phyloP scores from a whole-genome alignment of 192 early-diverging fungal species.

The Paraglomus occultum region DNA sequence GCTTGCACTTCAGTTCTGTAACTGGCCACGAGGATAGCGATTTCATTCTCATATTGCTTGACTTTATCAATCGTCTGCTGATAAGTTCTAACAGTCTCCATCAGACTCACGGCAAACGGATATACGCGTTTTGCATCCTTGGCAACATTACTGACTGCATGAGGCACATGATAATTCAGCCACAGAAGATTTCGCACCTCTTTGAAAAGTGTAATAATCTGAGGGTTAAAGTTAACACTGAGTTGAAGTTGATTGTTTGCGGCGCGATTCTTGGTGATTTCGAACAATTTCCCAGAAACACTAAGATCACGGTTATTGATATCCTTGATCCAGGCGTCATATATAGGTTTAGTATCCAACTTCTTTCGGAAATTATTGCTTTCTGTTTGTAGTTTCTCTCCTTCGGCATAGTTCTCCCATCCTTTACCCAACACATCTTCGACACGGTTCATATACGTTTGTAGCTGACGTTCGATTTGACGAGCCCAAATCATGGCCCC shows the following conservation, averaged over 20 bases:
- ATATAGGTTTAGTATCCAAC: slow-evolving; percentile 89
- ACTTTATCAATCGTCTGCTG: slow-evolving; percentile 80
- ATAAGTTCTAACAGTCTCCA: slow-evolving; percentile 94
- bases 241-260: slow-evolving; percentile 72
- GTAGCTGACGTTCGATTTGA: slow-evolving; percentile 97
- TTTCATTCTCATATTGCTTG: slow-evolving; percentile 68
- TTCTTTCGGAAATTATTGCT: slow-evolving; percentile 90
- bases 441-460: slow-evolving; percentile 93
- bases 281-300: slow-evolving; percentile 87
- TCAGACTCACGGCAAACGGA: slow-evolving; percentile 95
- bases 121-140: slow-evolving; percentile 97
- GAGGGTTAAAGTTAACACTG: slow-evolving; percentile 90
- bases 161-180: slow-evolving; percentile 92
- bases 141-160: slow-evolving; percentile 83
- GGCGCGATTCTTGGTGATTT: slow-evolving; percentile 79
- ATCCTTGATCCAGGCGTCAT: slow-evolving; percentile 87
- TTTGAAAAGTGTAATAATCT: slow-evolving; percentile 97
- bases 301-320: slow-evolving; percentile 79
- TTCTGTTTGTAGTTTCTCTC: slow-evolving; percentile 87
- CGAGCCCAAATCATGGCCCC: slow-evolving; percentile 96
- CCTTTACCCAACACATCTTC: slow-evolving; percentile 97
- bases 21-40: slow-evolving; percentile 82
- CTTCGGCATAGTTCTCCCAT: slow-evolving; percentile 97
- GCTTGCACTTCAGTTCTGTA: slow-evolving; percentile 93
- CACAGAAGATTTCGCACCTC: slow-evolving; percentile 97